A percentile compares a stretch with the other conserved stretches of the same genome.
Evolutionary conservation across 1,284 basidiomycete species (phyloP).

Genomic region (Inonotus hispidus): DNA sequence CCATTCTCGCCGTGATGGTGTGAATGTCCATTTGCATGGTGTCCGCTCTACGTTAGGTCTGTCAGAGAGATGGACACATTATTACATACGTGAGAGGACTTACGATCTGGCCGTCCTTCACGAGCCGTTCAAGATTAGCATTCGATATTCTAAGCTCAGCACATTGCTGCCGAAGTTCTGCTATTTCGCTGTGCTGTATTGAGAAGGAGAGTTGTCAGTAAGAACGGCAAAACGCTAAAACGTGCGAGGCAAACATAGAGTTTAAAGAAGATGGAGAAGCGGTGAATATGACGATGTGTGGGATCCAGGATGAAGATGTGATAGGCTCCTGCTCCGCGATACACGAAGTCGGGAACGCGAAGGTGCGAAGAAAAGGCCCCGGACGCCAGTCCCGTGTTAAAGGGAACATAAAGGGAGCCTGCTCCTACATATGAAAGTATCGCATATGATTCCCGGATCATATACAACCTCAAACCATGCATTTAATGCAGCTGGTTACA

Average conservation of each 20-base stretch:
- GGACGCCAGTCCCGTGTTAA: too few relatives aligned
- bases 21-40: background rate
- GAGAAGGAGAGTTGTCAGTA: background rate
- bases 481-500: too few relatives aligned
- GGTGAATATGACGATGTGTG: too few relatives aligned
- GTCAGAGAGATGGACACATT: background rate
- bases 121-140: conserved; percentile 63
- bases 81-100: conserved; percentile 22
- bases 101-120: conserved; percentile 62
- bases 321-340: too few relatives aligned
- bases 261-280: too few relatives aligned
- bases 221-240: background rate
- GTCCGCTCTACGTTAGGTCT: background rate
- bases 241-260: background rate
- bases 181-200: conserved; percentile 56
- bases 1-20: conserved; percentile 34
- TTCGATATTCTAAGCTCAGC: conserved; percentile 67
- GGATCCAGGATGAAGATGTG: too few relatives aligned
- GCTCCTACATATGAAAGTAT: too few relatives aligned
- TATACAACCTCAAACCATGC: background rate
- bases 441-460: too few relatives aligned
- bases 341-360: too few relatives aligned
- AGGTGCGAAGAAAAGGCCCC: too few relatives aligned
- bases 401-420: too few relatives aligned
- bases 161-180: conserved; percentile 68